Evolutionary conservation across 148 eudicot species (phyloP), one percentile per base, ranked within the genome.

Genomic region (Rhododendron henanense): DNA sequence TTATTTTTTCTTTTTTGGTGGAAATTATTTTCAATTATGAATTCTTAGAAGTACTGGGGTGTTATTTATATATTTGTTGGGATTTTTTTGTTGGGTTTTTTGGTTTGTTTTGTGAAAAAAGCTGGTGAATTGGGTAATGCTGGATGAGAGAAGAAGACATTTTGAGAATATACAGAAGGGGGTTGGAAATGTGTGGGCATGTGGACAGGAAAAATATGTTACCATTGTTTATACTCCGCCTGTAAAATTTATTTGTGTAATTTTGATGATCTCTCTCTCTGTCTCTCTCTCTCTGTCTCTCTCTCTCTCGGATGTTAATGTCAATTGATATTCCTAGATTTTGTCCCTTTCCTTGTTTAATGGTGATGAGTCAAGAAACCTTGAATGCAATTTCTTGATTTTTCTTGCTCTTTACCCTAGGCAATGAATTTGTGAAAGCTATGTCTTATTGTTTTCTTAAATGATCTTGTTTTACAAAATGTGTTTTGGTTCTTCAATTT

Each of bases 11-110:
- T 82, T 48, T 73, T 25, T 67, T 87, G 85, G 48, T 81, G 76
- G 59, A 80, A 55, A 35, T 81, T 69, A 6, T 63, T 79, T 67
- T 13, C 19, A 16, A 67, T 48, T 87, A 8, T 79, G 74, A 67
- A 59, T 55, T 87, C 35, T 87, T 78, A 39, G 79, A 61, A 15
- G 31, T 28, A 57, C 16, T 84, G 84, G 84, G 41, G 79, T 65
- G 81, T 74, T 84, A 63, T 84, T 63, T 79, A 83, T 84, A 83
- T 80, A 57, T 84, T 71, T 25, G 47, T 82, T 73, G 55, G 84
- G 63, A 8, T 14, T 63, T 80, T 71, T 31, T 35, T 47, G 45
- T 65, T 44, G 44, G 41, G 14, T 28, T 71, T 57, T 61, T 67
- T 55, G 50, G 67, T 33, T 85, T 65, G 73, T 25, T n/a, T 65